phyloP scores from a whole-genome alignment of 345 rosid species.

The Mercurialis annua region DNA sequence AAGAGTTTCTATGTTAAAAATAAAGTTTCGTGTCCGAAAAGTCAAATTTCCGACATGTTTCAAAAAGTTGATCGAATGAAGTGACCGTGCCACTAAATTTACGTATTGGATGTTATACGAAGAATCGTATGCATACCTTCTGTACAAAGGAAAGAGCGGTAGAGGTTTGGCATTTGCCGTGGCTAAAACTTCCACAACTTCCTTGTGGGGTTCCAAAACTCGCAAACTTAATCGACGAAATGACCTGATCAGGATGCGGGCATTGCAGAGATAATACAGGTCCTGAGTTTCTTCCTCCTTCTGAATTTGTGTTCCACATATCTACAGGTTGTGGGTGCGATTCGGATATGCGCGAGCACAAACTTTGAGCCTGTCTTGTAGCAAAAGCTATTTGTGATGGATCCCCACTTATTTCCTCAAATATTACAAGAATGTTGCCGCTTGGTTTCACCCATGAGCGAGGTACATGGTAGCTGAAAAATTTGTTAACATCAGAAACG shows the following conservation, averaged over 20 bases:
- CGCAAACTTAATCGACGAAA: conserved; percentile 73
- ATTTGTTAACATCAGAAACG: conserved; percentile 11
- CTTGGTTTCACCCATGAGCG: conserved; percentile 80
- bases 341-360: conserved; percentile 65
- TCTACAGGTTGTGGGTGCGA: conserved; percentile 75
- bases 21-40: too few species aligned
- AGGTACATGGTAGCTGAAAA: conserved; percentile 78
- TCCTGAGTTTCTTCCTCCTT: conserved; percentile 31
- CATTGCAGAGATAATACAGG: conserved; percentile 56
- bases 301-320: conserved; percentile 56
- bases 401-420: conserved; percentile 89
- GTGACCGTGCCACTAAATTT: too few species aligned
- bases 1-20: too few species aligned
- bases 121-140: conserved; percentile 53
- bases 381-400: conserved; percentile 64
- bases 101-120: too few species aligned
- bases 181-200: conserved; percentile 69
- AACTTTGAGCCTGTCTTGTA: conserved; percentile 42
- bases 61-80: not conserved
- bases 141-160: conserved; percentile 50
- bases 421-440: conserved; percentile 72
- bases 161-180: conserved; percentile 56
- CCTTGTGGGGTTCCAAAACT: conserved; percentile 87
- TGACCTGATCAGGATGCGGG: conserved; percentile 58
- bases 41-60: not conserved